Evolutionary conservation across 164 flowering plant species (phyloP).

Genomic region (Cinnamomum micranthum): DNA sequence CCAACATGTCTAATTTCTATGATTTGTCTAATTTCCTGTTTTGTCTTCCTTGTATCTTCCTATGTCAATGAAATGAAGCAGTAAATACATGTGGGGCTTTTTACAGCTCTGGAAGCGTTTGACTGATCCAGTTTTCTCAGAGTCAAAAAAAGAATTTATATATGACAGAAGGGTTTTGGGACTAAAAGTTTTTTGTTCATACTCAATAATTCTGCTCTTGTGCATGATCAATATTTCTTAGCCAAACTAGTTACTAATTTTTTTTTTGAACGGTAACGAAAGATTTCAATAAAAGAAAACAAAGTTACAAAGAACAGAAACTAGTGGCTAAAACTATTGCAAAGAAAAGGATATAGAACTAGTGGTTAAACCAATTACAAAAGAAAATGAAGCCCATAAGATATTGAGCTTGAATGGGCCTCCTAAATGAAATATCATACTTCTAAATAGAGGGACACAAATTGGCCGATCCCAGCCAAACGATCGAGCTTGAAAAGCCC

Average conservation of each 20-base stretch:
- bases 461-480: too few relatives aligned
- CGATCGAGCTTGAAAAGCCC: too few relatives aligned
- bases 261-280: too few relatives aligned
- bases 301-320: background rate
- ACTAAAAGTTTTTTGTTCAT: background rate
- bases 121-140: background rate
- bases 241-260: background rate
- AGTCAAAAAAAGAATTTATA: too few relatives aligned
- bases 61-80: background rate
- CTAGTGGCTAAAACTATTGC: too few relatives aligned
- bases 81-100: background rate
- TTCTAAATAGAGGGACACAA: too few relatives aligned
- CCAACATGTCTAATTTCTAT: too few relatives aligned
- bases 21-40: too few relatives aligned
- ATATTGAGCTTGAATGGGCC: background rate
- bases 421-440: background rate
- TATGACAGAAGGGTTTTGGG: background rate
- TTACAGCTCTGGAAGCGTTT: background rate
- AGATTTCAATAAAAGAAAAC: too few relatives aligned
- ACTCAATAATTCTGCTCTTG: background rate
- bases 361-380: too few relatives aligned
- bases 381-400: too few relatives aligned
- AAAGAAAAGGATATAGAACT: too few relatives aligned
- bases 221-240: background rate
- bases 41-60: background rate